Percentiles rank a stretch among this genome's conserved stretches.
These are phyloP conservation scores for Vitis labrusca DNA, from an alignment of 164 flowering plant genomes.

Conservation along the genomic window DNA sequence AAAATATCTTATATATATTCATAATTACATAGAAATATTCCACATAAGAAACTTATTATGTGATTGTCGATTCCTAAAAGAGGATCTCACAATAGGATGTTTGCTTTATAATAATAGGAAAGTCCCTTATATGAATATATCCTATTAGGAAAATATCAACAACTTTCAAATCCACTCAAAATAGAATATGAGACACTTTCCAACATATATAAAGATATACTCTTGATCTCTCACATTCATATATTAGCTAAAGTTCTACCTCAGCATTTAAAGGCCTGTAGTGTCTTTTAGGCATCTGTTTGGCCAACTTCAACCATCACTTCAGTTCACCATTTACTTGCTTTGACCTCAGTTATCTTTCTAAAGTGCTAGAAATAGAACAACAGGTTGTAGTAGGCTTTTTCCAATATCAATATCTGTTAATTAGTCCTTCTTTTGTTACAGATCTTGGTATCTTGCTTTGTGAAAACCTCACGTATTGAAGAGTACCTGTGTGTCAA, in stretches of 20 bases:
- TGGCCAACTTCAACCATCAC: not conserved
- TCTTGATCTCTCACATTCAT: not conserved
- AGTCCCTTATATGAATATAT: too few species aligned
- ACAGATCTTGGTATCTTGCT: constrained; percentile 93
- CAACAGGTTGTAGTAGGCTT: too few species aligned
- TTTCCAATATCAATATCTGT: not conserved
- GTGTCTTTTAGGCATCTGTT: not conserved
- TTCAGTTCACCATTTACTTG: not conserved
- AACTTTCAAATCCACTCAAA: too few species aligned
- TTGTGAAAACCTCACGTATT: constrained; percentile 92
- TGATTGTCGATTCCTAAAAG: too few species aligned
- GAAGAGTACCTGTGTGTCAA: constrained; percentile 94
- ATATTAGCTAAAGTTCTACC: not conserved
- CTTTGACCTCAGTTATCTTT: not conserved
- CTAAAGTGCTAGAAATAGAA: not conserved
- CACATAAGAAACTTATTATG: too few species aligned
- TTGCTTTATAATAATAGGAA: too few species aligned
- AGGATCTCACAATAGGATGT: too few species aligned
- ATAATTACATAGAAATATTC: too few species aligned
- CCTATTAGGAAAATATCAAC: too few species aligned
- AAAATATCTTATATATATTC: too few species aligned
- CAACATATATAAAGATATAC: not conserved
- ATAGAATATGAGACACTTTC: too few species aligned
- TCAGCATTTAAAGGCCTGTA: not conserved
- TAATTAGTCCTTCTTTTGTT: not conserved